Percentiles rank a stretch among this genome's conserved stretches.
These are phyloP conservation scores for Nicotiana noctiflora DNA, from an alignment of 257 asterid genomes.

Conservation along the genomic window DNA sequence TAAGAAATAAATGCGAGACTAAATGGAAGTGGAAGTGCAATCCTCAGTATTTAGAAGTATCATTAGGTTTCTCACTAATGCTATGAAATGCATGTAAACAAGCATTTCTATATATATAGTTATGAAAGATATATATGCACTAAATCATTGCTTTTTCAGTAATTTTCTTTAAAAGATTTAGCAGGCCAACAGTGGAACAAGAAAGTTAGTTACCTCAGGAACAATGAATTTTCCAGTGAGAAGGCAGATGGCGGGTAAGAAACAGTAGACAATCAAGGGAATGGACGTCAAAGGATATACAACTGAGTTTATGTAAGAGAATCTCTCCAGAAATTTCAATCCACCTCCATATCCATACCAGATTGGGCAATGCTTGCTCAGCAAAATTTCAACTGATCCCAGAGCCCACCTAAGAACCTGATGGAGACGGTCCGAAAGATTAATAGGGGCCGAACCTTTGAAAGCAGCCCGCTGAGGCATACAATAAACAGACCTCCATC, in stretches of 20 bases:
- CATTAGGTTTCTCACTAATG: neutral
- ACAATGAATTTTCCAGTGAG: constrained; percentile 85
- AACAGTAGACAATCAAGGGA: constrained; percentile 80
- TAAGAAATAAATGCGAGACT: neutral
- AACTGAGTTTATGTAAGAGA: constrained; percentile 81
- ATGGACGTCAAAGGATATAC: constrained; percentile 89
- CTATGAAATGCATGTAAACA: neutral
- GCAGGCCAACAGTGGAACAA: neutral
- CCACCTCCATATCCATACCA: constrained; percentile 98
- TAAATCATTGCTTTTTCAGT: neutral
- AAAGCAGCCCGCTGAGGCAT: constrained; percentile 76
- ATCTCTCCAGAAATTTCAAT: constrained; percentile 64
- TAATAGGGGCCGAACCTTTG: constrained; percentile 87
- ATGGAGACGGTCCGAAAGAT: constrained; percentile 89
- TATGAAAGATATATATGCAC: neutral
- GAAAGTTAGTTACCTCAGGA: constrained; percentile 59
- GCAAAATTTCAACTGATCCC: constrained; percentile 86
- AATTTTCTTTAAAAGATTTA: neutral
- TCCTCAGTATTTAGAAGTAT: neutral
- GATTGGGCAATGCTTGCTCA: constrained; percentile 86
- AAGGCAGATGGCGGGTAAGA: constrained; percentile 89
- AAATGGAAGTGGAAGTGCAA: neutral
- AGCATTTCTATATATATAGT: neutral
- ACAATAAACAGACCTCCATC: constrained; percentile 95
- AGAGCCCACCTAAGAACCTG: constrained; percentile 98